Evolutionary conservation across 140 eudicot species (phyloP).

Genomic region (Senecio squalidus): DNA sequence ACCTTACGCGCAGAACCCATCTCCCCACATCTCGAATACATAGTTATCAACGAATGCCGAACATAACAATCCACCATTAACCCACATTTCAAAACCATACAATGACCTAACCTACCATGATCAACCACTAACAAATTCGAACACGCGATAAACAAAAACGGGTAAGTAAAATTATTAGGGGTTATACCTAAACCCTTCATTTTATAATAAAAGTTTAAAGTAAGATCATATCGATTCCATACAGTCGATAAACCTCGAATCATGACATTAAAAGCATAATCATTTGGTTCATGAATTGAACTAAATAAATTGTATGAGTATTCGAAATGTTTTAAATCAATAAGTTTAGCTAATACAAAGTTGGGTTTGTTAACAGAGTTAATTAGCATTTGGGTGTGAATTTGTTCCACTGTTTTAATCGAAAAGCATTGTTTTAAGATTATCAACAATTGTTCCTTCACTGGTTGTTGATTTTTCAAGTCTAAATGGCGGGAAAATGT

Average conservation of each 20-base stretch:
- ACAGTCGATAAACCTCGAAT: constrained; percentile 59
- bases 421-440: constrained; percentile 43
- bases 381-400: constrained; percentile 65
- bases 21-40: constrained; percentile 57
- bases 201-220: constrained; percentile 35
- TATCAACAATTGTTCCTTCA: constrained; percentile 26
- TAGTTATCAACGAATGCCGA: constrained; percentile 63
- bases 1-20: constrained; percentile 52
- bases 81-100: constrained; percentile 54
- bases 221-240: constrained; percentile 50
- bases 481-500: constrained; percentile 28
- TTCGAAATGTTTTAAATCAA: constrained; percentile 49
- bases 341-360: constrained; percentile 46
- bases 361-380: constrained; percentile 49
- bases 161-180: constrained; percentile 80
- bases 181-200: constrained; percentile 59
- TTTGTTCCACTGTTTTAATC: constrained; percentile 48
- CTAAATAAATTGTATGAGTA: constrained; percentile 43
- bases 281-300: constrained; percentile 52
- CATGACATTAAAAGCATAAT: constrained; percentile 66
- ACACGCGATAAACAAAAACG: constrained; percentile 63
- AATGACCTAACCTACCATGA: constrained; percentile 49
- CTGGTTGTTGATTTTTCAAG: constrained; percentile 19
- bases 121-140: constrained; percentile 36
- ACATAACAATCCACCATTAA: constrained; percentile 57